A percentile compares a stretch with the other conserved stretches of the same genome.
phyloP scores from a whole-genome alignment of 31 red algal species.

The Odonthalia washingtoniensis region DNA sequence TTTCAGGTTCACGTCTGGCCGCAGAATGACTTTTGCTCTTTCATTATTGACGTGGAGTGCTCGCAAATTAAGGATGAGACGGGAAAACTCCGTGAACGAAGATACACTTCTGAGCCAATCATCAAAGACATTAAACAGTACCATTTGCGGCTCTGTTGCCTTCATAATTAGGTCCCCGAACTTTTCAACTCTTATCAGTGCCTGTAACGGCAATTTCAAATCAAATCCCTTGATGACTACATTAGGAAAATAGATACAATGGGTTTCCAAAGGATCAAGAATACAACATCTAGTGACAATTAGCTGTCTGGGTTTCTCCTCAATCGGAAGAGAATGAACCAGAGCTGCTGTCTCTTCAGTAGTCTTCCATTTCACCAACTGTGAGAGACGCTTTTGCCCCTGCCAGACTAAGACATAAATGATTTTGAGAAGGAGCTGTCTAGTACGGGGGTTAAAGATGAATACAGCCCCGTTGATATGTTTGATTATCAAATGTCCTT shows the following conservation, averaged over 20 bases:
- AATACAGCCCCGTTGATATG: slow-evolving; percentile 97
- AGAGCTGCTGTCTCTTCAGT: slow-evolving; percentile 94
- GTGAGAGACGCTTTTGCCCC: slow-evolving; percentile 95
- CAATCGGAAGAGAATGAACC: slow-evolving; percentile 87
- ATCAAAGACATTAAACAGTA: slow-evolving; percentile 93
- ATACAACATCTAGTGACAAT: slow-evolving; percentile 90
- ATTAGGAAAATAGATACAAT: slow-evolving; percentile 91
- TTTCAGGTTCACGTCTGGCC: slow-evolving; percentile 77
- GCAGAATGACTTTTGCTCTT: slow-evolving; percentile 81
- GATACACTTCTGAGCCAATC: slow-evolving; percentile 92
- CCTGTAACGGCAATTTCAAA: slow-evolving; percentile 91
- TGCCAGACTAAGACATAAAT: slow-evolving; percentile 94
- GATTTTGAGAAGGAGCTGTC: slow-evolving; percentile 97
- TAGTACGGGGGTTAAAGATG: slow-evolving; percentile 95
- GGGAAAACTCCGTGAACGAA: slow-evolving; percentile 93
- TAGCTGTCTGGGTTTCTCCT: slow-evolving; percentile 94
- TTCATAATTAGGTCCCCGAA: slow-evolving; percentile 90
- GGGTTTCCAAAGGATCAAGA: slow-evolving; percentile 94
- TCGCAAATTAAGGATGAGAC: slow-evolving; percentile 87
- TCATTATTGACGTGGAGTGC: slow-evolving; percentile 90
- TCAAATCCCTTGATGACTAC: slow-evolving; percentile 90
- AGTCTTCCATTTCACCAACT: slow-evolving; percentile 98
- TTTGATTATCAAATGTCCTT: slow-evolving; percentile 95
- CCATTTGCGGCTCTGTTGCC: slow-evolving; percentile 92
- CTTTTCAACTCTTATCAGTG: slow-evolving; percentile 87